Evolutionary conservation across 768 basidiomycete genomes (phyloP), one percentile per base, ranked within the genome.

Genomic region (Baorangia bicolor): DNA sequence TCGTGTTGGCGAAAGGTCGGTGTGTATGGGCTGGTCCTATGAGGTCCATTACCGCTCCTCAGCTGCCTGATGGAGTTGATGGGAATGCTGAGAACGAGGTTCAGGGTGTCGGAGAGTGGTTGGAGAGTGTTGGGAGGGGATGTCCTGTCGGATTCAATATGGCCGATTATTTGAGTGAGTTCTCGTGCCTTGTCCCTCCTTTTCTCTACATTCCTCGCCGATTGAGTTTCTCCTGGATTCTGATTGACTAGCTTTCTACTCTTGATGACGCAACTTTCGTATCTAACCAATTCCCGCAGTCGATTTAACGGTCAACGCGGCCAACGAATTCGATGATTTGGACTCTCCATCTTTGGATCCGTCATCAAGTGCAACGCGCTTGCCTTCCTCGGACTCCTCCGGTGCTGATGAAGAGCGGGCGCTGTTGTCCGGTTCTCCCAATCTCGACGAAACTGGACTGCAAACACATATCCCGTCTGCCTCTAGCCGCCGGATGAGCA

Each of bases 61-160:
- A 30, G 33, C 25, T 59, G 11, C 47, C 57, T 12, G 47, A 56
- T 1, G 58, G 49, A 6, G 52, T 41, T 6, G 56, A 60, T 11
- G 57, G 28, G 6, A 48, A 56, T 28, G 47, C 14, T 20, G 68
- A 56, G 40, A 46, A n/a, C 30, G 68, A 63, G 18, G 51, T 37
- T 40, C 64, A 67, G 44, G 68, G 68, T 28, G 69, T 69, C 5
- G 63, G 70, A 31, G 81, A 82, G 2, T 94, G 97, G 73, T 90
- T 98, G 56, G 78, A 82, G 28, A 77, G 76, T 6, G 85, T 94
- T 46, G 94, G 90, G 1, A 81, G 85, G 55, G 83, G 86, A 0
- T 99, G 97, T 67, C 97, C 97, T 6, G 77, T 85, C 11, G 97
- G 96, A 0, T 98, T 94, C 72, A 99, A 99, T 68, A 91, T 98